phyloP scores from a whole-genome alignment of 139 green algal species.

The Haematococcus sp. region DNA sequence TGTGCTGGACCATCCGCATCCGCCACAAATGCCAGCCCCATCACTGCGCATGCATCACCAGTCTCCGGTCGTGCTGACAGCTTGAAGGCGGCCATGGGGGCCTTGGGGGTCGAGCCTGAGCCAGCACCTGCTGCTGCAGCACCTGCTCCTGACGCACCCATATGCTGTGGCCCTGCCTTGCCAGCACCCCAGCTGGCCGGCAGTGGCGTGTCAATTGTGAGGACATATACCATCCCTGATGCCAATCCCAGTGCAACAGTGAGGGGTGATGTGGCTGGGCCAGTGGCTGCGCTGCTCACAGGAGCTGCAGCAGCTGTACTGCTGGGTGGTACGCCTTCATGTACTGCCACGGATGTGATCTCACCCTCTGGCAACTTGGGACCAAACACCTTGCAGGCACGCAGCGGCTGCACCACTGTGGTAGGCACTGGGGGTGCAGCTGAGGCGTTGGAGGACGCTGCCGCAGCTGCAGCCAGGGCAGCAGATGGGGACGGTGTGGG shows the following conservation, averaged over 20 bases:
- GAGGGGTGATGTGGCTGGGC: neutral
- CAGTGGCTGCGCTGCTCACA: no score
- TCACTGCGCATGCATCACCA: conserved; percentile 3
- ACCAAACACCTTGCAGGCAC: conserved; percentile 29
- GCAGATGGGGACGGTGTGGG: no score
- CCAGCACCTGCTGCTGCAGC: no score
- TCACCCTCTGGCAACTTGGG: conserved; percentile 54
- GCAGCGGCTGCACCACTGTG: neutral
- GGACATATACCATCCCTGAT: conserved; percentile 39
- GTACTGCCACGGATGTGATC: conserved; percentile 40
- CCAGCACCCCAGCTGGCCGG: neutral
- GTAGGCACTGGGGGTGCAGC: neutral
- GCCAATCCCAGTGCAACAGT: conserved; percentile 41
- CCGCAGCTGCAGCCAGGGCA: neutral
- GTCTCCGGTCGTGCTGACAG: neutral
- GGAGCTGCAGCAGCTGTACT: no score
- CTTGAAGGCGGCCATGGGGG: neutral
- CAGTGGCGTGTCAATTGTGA: conserved; percentile 23
- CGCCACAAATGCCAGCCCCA: neutral
- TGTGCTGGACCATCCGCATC: neutral
- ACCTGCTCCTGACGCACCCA: neutral
- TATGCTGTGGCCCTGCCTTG: neutral
- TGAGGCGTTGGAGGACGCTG: neutral
- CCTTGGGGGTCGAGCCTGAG: neutral
- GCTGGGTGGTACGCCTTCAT: conserved; percentile 11